phyloP scores from a whole-genome alignment of 2,329 filamentous ascomycete species.

The Mollisia scopiformis region DNA sequence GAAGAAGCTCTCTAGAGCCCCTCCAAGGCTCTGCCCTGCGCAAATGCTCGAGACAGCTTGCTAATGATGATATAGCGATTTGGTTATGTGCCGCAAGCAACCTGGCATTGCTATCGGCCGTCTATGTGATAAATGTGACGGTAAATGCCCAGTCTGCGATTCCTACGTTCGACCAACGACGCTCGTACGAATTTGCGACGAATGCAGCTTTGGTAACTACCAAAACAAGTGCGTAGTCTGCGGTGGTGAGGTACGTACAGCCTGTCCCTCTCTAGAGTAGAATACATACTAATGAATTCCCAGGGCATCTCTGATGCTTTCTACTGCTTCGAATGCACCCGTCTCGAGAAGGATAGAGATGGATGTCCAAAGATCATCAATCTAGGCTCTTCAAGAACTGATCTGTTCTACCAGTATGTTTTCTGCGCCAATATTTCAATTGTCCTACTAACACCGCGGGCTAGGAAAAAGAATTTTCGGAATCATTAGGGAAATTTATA shows the following conservation, averaged over 20 bases:
- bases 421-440: neutral
- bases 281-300: conserved; percentile 14
- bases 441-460: neutral
- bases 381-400: conserved; percentile 90
- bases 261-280: neutral
- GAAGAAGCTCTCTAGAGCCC: conserved; percentile 22
- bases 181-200: conserved; percentile 97
- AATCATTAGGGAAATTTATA: conserved; percentile 48
- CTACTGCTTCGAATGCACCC: conserved; percentile 98
- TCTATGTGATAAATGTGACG: conserved; percentile 99
- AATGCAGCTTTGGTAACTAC: conserved; percentile 99
- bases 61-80: conserved; percentile 62
- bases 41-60: conserved; percentile 1
- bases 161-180: conserved; percentile 98
- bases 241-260: conserved; percentile 69
- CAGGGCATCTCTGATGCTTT: conserved; percentile 93
- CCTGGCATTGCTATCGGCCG: conserved; percentile 96
- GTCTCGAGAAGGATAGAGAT: conserved; percentile 94
- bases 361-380: conserved; percentile 99
- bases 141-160: conserved; percentile 98
- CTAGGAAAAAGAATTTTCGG: conserved; percentile 67
- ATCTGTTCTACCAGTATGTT: conserved; percentile 58
- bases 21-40: conserved; percentile 10
- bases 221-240: conserved; percentile 99
- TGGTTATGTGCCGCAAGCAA: conserved; percentile 99